Evolutionary conservation across 805 yeast species (phyloP).

Genomic region (Ogataea neopini): DNA sequence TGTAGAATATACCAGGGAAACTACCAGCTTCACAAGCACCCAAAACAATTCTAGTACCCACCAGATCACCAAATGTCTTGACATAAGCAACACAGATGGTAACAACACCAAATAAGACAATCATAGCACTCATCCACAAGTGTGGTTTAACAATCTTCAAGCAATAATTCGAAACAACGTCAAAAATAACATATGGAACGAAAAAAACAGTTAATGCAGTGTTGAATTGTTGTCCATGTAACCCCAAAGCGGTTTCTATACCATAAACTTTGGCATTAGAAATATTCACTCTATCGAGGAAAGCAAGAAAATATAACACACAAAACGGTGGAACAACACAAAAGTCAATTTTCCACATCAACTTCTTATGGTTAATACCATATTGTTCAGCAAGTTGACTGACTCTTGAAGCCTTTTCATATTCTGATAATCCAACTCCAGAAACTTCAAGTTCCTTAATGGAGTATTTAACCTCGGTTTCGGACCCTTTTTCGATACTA

Average conservation of each 20-base stretch:
- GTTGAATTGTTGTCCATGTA: conserved; percentile 61
- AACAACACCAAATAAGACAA: conserved; percentile 62
- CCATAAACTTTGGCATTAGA: conserved; percentile 80
- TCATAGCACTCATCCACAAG: conserved; percentile 59
- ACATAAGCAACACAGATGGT: conserved; percentile 69
- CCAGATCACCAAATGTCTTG: conserved; percentile 55
- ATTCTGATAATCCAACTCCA: conserved; percentile 21
- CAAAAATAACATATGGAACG: conserved; percentile 67
- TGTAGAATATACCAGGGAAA: conserved; percentile 74
- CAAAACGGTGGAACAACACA: conserved; percentile 79
- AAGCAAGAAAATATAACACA: conserved; percentile 70
- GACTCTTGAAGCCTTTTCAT: conserved; percentile 31
- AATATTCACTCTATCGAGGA: conserved; percentile 79
- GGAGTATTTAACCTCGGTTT: conserved; percentile 17
- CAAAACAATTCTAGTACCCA: conserved; percentile 62
- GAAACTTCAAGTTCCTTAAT: conserved; percentile 10
- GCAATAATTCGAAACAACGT: conserved; percentile 62
- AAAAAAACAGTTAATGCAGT: conserved; percentile 68
- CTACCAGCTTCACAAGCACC: conserved; percentile 72
- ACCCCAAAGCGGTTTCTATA: conserved; percentile 52
- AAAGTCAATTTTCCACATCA: conserved; percentile 65
- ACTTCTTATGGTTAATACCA: conserved; percentile 53
- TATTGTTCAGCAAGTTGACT: conserved; percentile 41
- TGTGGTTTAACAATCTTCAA: conserved; percentile 64
- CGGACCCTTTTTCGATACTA: conserved; percentile 21